Conservation (phyloP, 208 protist species). For the Herpetomonas muscarum region DNA sequence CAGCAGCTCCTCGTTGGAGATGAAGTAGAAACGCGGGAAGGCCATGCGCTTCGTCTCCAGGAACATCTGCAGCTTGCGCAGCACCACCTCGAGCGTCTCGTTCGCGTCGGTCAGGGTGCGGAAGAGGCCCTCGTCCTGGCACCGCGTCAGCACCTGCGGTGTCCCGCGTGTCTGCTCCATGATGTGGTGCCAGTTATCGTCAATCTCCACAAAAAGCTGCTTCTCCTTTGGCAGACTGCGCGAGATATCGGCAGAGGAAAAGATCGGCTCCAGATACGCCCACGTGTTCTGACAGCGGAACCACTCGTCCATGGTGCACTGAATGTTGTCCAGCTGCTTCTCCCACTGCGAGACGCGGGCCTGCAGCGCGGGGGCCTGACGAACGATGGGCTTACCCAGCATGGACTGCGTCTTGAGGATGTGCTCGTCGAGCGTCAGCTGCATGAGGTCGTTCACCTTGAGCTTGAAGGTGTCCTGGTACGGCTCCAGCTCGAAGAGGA, state of each 20-base stretch:
- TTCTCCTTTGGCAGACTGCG: constrained; percentile 95
- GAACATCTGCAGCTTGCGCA: constrained; percentile 97
- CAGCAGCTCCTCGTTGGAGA: constrained; percentile 94
- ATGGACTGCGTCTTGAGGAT: constrained; percentile 96
- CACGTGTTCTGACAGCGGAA: constrained; percentile 94
- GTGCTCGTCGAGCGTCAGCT: constrained; percentile 94
- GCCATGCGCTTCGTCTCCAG: constrained; percentile 97
- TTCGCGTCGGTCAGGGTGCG: constrained; percentile 90
- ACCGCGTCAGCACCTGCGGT: constrained; percentile 84
- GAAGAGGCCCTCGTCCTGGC: constrained; percentile 91
- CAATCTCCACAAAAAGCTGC: constrained; percentile 90
- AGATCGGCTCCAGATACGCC: constrained; percentile 97
- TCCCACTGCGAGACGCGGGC: constrained; percentile 90
- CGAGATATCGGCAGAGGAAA: constrained; percentile 95
- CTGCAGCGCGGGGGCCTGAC: constrained; percentile 86
- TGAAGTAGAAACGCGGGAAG: constrained; percentile 98
- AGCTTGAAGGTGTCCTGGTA: constrained; percentile 93
- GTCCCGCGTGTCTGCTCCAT: constrained; percentile 89
- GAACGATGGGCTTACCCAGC: constrained; percentile 91
- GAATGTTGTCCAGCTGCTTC: constrained; percentile 88
- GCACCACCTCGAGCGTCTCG: constrained; percentile 93
- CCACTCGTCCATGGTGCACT: constrained; percentile 95
- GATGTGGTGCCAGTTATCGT: constrained; percentile 91
- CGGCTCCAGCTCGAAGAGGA: constrained; percentile 91
- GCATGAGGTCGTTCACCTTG: constrained; percentile 91